Evolutionary conservation across 2,329 filamentous ascomycete genomes (phyloP).

Genomic region (Cordyceps javanica): DNA sequence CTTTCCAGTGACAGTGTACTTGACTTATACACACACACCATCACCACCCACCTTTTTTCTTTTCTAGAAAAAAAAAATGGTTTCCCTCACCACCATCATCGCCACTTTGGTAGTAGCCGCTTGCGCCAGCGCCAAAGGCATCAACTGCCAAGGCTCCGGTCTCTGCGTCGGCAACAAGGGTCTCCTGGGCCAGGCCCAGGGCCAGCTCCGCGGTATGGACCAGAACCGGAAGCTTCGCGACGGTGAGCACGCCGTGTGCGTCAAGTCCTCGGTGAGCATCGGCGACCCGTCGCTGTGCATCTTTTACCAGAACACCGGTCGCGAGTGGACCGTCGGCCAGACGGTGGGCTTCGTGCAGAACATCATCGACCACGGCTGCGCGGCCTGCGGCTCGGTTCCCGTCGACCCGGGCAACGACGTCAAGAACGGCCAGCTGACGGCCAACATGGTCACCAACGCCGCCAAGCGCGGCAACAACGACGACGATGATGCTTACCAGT

Average conservation of each 20-base stretch:
- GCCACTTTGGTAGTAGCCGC: not conserved
- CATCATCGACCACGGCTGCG: constrained; percentile 7
- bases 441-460: constrained; percentile 15
- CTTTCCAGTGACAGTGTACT: not conserved
- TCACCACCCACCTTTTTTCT: not conserved
- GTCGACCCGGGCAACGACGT: constrained; percentile 15
- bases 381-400: constrained; percentile 9
- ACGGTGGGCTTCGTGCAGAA: constrained; percentile 11
- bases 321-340: constrained; percentile 14
- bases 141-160: constrained; percentile 15
- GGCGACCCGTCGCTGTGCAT: constrained; percentile 12
- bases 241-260: constrained; percentile 13
- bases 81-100: not conserved
- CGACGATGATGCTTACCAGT: not conserved
- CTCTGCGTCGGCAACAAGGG: constrained; percentile 15
- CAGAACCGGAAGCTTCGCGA: constrained; percentile 12
- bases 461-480: constrained; percentile 4
- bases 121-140: not conserved
- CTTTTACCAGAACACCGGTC: constrained; percentile 15
- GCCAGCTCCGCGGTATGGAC: constrained; percentile 13
- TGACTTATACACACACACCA: not conserved
- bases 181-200: constrained; percentile 11
- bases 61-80: no score
- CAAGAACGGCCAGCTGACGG: constrained; percentile 14
- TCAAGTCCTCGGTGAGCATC: constrained; percentile 10